Percentiles rank a stretch among this genome's conserved stretches.
Evolutionary conservation across 75 land plant genomes (phyloP).

Genomic region (Selaginella tamariscina): DNA sequence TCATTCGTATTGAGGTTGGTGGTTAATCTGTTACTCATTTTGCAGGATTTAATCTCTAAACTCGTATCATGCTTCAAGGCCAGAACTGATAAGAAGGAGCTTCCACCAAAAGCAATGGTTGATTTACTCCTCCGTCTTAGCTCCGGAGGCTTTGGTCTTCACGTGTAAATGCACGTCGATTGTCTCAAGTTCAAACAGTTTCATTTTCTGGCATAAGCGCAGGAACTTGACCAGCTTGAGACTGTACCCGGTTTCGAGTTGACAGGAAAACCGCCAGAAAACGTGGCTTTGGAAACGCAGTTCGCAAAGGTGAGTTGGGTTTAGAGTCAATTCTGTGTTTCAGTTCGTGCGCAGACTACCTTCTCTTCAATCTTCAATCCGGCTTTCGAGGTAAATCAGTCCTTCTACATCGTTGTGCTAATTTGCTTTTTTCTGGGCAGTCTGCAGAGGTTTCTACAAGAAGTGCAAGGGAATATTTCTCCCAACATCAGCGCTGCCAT

Average conservation of each 20-base stretch:
- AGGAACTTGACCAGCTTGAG: slow-evolving; percentile 84
- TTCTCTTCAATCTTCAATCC: slow-evolving; percentile 12
- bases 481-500: slow-evolving; percentile 40
- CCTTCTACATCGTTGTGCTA: not conserved
- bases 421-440: slow-evolving; percentile 29
- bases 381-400: slow-evolving; percentile 41
- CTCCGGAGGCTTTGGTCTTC: no score
- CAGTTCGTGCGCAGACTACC: not conserved
- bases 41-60: slow-evolving; percentile 65
- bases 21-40: not conserved
- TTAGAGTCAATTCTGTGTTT: not conserved
- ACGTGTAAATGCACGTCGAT: no score
- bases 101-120: no score
- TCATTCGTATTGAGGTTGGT: not conserved
- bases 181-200: not conserved
- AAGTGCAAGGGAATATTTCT: slow-evolving; percentile 16
- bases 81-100: no score
- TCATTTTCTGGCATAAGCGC: no score
- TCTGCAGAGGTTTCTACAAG: slow-evolving; percentile 42
- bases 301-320: no score
- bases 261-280: slow-evolving; percentile 43
- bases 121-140: no score
- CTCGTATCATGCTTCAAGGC: slow-evolving; percentile 71
- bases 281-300: slow-evolving; percentile 34
- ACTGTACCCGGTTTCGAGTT: slow-evolving; percentile 46